Percentiles rank a stretch among this genome's conserved stretches.
These are phyloP conservation scores for Suillus fuscotomentosus DNA, from an alignment of 768 basidiomycete genomes.

Conservation along the genomic window DNA sequence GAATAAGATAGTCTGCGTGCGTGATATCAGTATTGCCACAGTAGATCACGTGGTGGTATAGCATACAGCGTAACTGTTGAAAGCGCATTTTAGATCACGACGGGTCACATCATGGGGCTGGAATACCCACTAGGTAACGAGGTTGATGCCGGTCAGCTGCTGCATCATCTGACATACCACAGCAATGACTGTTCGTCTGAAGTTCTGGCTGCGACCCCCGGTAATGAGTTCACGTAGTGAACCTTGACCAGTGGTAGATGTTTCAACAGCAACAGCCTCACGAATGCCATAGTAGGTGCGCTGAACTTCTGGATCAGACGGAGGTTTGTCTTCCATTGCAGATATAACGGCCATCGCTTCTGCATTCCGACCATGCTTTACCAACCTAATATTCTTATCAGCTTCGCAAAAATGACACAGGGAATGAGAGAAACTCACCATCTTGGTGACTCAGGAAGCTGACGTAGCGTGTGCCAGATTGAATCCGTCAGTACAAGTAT, in stretches of 20 bases:
- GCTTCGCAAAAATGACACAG: not conserved
- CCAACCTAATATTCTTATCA: conserved; percentile 28
- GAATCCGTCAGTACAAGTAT: not conserved
- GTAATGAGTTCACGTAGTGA: conserved; percentile 36
- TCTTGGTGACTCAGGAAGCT: conserved; percentile 37
- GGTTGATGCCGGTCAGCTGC: conserved; percentile 30
- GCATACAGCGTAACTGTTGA: conserved; percentile 12
- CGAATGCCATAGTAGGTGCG: conserved; percentile 37
- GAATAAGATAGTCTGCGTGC: conserved; percentile 13
- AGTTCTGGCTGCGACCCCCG: conserved; percentile 40
- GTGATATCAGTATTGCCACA: not conserved
- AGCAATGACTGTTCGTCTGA: conserved; percentile 23
- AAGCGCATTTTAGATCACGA: not conserved
- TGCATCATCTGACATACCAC: conserved; percentile 27
- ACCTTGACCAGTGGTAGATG: conserved; percentile 12
- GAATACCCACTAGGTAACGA: conserved; percentile 25
- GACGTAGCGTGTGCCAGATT: not conserved
- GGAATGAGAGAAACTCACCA: conserved; percentile 18
- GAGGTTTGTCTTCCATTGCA: conserved; percentile 36
- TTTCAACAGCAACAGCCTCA: conserved; percentile 34
- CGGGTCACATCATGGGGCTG: not conserved
- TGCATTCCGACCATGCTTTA: conserved; percentile 31
- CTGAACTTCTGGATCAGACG: conserved; percentile 31
- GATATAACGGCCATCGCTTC: conserved; percentile 36
- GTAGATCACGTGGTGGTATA: not conserved